Evolutionary conservation across 225 moss, liverwort and hornwort species (phyloP), one percentile per base, ranked within the genome.

Genomic region (Bryum argenteum): DNA sequence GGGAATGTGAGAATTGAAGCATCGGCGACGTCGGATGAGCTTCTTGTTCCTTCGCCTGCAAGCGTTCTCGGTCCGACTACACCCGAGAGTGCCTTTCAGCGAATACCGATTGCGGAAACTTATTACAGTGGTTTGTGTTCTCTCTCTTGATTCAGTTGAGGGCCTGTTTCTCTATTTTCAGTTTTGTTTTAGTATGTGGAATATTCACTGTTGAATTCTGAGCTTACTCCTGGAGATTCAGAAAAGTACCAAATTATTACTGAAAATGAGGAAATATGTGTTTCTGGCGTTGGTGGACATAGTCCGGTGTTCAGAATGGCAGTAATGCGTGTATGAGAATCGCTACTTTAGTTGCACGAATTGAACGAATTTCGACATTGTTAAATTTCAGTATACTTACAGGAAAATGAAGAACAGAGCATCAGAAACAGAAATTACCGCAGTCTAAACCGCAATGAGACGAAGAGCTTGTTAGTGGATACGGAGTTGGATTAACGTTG

Each of bases 11-110:
- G 44, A 71, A 52, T 74, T 66, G 73, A 18, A 74, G 37, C 43
- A 5, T 4, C 44, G 26, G 20, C 62, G 23, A 43, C 53, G 42
- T 17, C 38, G 14, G 65, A 66, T 55, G 75, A 67, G 61, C 42
- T 78, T 61, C 42, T 52, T 58, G 63, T 40, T 2, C 64, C 41
- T 41, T 67, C 71, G 11, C 70, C 63, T 70, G 65, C 73, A 38
- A 77, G 60, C 61, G 52, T 69, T 50, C 37, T 57, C 28, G 50
- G 66, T 10, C 81, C 73, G 44, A 54, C 47, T 52, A 85, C 79
- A 14, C 79, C 79, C 12, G 76, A 82, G 28, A 37, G 41, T 47
- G 54, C 67, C 40, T 42, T 57, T 15, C 39, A 26, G 40, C 63
- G 20, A 50, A 61, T 17, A 45, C 48, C 33, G 22, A 43, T 21